Base-by-base conservation (phyloP, 257 asterid genomes). In the Lithospermum erythrorhizon region DNA sequence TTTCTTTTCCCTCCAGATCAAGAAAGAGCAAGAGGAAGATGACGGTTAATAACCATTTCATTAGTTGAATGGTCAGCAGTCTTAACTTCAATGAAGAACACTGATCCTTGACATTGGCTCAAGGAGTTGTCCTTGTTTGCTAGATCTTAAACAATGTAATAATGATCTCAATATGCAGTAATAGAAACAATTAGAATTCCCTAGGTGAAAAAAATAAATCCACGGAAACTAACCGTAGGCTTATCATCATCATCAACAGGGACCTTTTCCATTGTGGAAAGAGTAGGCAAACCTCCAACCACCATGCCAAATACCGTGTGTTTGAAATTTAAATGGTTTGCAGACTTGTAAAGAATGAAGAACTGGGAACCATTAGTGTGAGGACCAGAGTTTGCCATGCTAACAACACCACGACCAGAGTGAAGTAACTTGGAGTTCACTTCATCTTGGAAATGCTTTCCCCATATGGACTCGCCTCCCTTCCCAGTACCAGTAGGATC, bases 391-490 rank as follows among this genome's bases (percentile, higher is more conserved):
- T 93, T 93, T 23, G 97, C 99, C 99, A 93, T 93, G 78, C 97
- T 89, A 66, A 93, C 96, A 79, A 93, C 88, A 68, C 99, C 97
- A 62, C 97, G 82, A 11, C 97, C 97, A 61, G 97, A 84, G 73
- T 93, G 97, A 72, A 81, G 75, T 76, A 93, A 81, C 78, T 93
- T 93, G 72, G 97, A 86, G 81, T 93, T 79, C 51, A 86, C 74
- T 83, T 93, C 99, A 75, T 93, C 99, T 77, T 85, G 84, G 75
- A 93, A 89, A 63, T 91, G 80, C 75, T 84, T 83, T 55, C 97
- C 96, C 96, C 97, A 93, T 70, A 89, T 93, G 11, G 97, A 89
- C 69, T 89, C 96, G 6, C 97, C 97, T 60, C 98, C 98, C 76
- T 62, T 83, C 56, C 97, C 97, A 41, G 96, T 84, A 68, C 91